A percentile compares a stretch with the other conserved stretches of the same genome.
Conservation (phyloP, 768 basidiomycete species). For the Phanerochaete sordida region DNA sequence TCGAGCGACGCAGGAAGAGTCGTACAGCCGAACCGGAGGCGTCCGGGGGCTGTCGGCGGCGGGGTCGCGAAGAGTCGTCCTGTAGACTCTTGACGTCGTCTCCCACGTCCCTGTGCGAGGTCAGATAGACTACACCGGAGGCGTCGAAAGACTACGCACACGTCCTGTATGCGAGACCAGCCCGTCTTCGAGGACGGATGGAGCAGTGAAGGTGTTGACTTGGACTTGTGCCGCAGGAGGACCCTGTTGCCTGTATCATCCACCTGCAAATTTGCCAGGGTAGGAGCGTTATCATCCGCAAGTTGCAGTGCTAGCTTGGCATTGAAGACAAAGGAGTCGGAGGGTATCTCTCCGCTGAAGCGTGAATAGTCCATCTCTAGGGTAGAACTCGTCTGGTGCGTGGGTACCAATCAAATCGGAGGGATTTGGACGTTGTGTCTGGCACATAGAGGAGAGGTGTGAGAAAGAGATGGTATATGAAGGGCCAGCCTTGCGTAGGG, state of each 20-base stretch:
- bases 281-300: not conserved
- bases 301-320: constrained; percentile 6
- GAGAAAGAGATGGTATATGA: not conserved
- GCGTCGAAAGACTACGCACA: not conserved
- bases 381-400: constrained; percentile 4
- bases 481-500: constrained; percentile 5
- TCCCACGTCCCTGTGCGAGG: not conserved
- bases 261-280: not conserved
- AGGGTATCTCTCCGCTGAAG: not conserved
- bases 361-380: not conserved
- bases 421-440: not conserved
- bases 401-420: not conserved
- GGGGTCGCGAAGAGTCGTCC: not conserved
- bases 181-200: constrained; percentile 1
- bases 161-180: not conserved
- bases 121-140: too few species aligned
- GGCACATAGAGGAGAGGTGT: not conserved
- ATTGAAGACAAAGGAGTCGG: constrained; percentile 4
- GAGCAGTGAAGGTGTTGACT: not conserved
- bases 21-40: constrained; percentile 4
- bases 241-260: not conserved
- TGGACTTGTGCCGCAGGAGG: not conserved
- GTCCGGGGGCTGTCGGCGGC: not conserved
- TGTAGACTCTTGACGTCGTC: not conserved
- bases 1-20: constrained; percentile 7